Evolutionary conservation across 73 alveolate genomes (phyloP), one percentile per base, ranked within the genome.

Genomic region (Paramecium biaurelia): DNA sequence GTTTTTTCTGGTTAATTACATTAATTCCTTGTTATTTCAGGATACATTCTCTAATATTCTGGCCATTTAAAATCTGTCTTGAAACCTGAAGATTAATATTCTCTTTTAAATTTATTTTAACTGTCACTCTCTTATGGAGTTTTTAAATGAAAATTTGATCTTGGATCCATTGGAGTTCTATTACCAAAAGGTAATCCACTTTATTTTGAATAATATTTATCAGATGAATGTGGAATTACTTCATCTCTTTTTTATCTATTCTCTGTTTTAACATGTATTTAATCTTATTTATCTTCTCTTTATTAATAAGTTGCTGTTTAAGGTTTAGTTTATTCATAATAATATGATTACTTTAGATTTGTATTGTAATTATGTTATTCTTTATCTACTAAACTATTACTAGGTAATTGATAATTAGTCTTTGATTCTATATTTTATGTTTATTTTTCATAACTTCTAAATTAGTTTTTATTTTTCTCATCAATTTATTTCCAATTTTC

Each of bases 161-260:
- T 63, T 30, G 47, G 9, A 63, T 63, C 84, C 45, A 63, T 63
- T 26, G 84, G 84, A 14, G 84, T 63, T 63, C 84, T 63, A 63
- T 30, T 63, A 30, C 84, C 49, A 12, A 26, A 26, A 30, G 84
- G 84, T 53, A 18, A 26, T 63, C 26, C 45, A 26, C 26, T 63
- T 63, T 26, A 12, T 26, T 32, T 30, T 63, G 24, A 63, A 11
- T 6, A 63, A 63, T 26, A 63, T 63, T 63, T 26, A 18, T 32
- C 84, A 63, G 18, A 63, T 63, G 84, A 32, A 18, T 32, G 41
- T 63, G 26, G n/a, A 2, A 24, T 26, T 24, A 7, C 4, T 26
- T 63, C 49, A 11, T 63, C 24, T 23, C 14, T 14, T 2, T 63
- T 26, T 30, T 63, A 1, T 63, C 45, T 63, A 10, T 26, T 10